phyloP scores from a whole-genome alignment of 192 early-diverging fungal genomes.

The Funneliformis mosseae region DNA sequence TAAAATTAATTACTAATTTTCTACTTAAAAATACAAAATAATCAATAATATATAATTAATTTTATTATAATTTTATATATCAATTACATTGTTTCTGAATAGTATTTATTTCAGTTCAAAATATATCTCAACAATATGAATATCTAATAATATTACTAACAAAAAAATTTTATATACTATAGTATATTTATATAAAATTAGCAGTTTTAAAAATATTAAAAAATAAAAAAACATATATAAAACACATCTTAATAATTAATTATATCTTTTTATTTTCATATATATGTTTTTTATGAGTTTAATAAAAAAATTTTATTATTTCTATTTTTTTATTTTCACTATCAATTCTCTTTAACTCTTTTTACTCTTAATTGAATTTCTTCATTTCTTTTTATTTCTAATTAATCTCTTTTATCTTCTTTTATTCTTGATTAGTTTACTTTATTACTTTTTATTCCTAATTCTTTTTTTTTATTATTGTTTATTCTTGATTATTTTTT shows the following conservation, averaged over 20 bases:
- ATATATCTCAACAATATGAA: not conserved
- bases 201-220: not conserved
- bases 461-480: not conserved
- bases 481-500: not conserved
- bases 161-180: not conserved
- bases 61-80: too few relatives aligned
- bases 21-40: too few relatives aligned
- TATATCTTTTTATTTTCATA: not conserved
- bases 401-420: too few relatives aligned
- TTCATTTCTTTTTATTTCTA: too few relatives aligned
- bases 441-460: not conserved
- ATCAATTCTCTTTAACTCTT: too few relatives aligned
- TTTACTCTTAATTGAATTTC: too few relatives aligned
- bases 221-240: not conserved
- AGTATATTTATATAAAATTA: not conserved
- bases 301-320: not conserved
- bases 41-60: too few relatives aligned
- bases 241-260: not conserved
- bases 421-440: too few relatives aligned
- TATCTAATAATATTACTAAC: not conserved
- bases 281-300: not conserved
- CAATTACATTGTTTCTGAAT: too few relatives aligned
- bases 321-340: too few relatives aligned
- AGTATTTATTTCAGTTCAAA: too few relatives aligned
- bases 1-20: too few relatives aligned